These are phyloP conservation scores for Kandelia obovata DNA, from an alignment of 345 rosid genomes.

Conservation along the genomic window DNA sequence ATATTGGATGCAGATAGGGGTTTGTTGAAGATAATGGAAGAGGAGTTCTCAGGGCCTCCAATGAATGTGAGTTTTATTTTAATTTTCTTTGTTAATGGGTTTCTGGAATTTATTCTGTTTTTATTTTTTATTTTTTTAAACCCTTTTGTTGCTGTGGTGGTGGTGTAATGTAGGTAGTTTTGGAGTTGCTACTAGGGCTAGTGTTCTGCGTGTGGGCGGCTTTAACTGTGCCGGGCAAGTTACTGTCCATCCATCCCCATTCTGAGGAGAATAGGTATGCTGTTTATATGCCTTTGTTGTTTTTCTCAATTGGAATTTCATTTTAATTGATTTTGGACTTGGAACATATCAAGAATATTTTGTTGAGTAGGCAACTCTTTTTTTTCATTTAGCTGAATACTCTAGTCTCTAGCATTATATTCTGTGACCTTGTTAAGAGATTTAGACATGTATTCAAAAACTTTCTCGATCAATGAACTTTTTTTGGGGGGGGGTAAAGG, in stretches of 20 bases:
- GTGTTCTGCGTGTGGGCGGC: constrained; percentile 90
- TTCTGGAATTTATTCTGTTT: background rate
- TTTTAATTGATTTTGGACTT: background rate
- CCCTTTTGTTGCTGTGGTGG: background rate
- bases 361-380: background rate
- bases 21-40: constrained; percentile 84
- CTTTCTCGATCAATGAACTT: too few species aligned
- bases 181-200: constrained; percentile 71
- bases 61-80: constrained; percentile 44
- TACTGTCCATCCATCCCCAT: constrained; percentile 79
- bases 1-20: constrained; percentile 60
- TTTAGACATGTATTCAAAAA: too few species aligned
- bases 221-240: constrained; percentile 79
- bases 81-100: background rate
- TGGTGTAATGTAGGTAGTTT: constrained; percentile 49
- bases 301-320: background rate
- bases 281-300: background rate
- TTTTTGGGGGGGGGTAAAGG: too few species aligned
- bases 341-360: background rate
- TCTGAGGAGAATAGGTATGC: constrained; percentile 90
- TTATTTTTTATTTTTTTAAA: background rate
- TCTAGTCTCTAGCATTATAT: too few species aligned
- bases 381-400: too few species aligned
- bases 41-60: constrained; percentile 81
- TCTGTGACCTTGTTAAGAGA: too few species aligned